These are phyloP conservation scores for Akanthomyces muscarius DNA, from an alignment of 2,329 filamentous ascomycete species.

Conservation along the genomic window DNA sequence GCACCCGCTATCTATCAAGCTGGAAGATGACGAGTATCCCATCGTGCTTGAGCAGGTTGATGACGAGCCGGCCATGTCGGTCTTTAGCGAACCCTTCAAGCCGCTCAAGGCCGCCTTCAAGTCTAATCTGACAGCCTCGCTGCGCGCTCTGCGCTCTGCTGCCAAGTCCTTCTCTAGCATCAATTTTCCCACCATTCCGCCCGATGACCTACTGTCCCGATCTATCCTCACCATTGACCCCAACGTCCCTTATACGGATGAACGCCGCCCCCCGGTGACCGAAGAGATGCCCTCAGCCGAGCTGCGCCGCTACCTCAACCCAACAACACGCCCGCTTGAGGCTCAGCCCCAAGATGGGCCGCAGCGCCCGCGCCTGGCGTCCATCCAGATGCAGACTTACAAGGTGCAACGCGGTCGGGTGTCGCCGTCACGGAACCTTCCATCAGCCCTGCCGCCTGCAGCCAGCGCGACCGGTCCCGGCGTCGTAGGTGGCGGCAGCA, in stretches of 20 bases:
- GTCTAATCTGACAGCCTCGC: constrained; percentile 64
- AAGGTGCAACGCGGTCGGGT: constrained; percentile 51
- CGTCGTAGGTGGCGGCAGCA: background rate
- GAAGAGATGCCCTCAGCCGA: constrained; percentile 63
- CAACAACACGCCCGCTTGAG: constrained; percentile 43
- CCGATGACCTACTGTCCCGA: constrained; percentile 63
- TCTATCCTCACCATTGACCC: constrained; percentile 66
- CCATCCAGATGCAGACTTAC: constrained; percentile 71
- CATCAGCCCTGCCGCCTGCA: constrained; percentile 20
- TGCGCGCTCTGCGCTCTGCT: constrained; percentile 60
- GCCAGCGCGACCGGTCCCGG: constrained; percentile 26
- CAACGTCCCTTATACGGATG: constrained; percentile 62
- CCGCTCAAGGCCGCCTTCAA: constrained; percentile 59
- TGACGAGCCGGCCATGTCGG: constrained; percentile 24
- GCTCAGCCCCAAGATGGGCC: constrained; percentile 18
- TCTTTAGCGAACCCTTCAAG: constrained; percentile 37
- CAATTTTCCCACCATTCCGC: constrained; percentile 59
- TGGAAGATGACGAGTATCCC: constrained; percentile 43
- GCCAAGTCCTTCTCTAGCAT: constrained; percentile 60
- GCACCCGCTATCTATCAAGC: constrained; percentile 44
- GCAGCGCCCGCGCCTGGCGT: constrained; percentile 41
- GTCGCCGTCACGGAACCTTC: constrained; percentile 30
- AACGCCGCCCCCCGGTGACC: constrained; percentile 58
- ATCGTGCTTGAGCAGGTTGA: constrained; percentile 39
- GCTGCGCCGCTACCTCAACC: constrained; percentile 64